Conservation (phyloP, 768 basidiomycete species). For the Boletus sp. region DNA sequence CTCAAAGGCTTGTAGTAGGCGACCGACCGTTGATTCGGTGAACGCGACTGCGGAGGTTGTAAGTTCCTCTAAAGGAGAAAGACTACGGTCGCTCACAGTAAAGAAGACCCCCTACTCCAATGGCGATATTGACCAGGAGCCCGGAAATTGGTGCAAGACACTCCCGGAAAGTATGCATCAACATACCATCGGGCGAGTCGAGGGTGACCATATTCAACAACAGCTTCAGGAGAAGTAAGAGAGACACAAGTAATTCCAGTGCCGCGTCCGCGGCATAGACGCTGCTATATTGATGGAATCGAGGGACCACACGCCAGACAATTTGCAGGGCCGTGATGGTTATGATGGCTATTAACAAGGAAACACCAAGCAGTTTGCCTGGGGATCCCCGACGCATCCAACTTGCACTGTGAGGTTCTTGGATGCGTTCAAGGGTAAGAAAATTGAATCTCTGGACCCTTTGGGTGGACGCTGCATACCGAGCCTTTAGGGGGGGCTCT, state of each 20-base stretch:
- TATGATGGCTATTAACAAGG: slow-evolving; percentile 43
- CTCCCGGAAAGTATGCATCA: slow-evolving; percentile 42
- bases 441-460: slow-evolving; percentile 11
- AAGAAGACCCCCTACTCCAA: slow-evolving; percentile 56
- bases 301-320: slow-evolving; percentile 52
- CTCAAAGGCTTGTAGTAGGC: slow-evolving; percentile 61
- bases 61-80: slow-evolving; percentile 5
- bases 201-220: slow-evolving; percentile 50
- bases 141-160: slow-evolving; percentile 51
- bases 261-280: slow-evolving; percentile 58
- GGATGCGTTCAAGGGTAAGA: slow-evolving; percentile 13
- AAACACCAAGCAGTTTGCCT: slow-evolving; percentile 52
- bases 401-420: slow-evolving; percentile 48
- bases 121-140: slow-evolving; percentile 47
- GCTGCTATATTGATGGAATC: slow-evolving; percentile 37
- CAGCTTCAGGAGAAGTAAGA: slow-evolving; percentile 60
- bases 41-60: slow-evolving; percentile 49
- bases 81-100: slow-evolving; percentile 45
- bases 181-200: slow-evolving; percentile 35
- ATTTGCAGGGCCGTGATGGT: slow-evolving; percentile 56
- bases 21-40: slow-evolving; percentile 66
- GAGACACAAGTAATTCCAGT: slow-evolving; percentile 55
- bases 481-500: slow-evolving; percentile 43
- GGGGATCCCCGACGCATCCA: slow-evolving; percentile 64
- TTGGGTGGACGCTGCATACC: slow-evolving; percentile 28